Percentiles rank a stretch among this genome's conserved stretches.
These are phyloP conservation scores for Cadophora sp. DNA, from an alignment of 2,329 filamentous ascomycete genomes.

Conservation along the genomic window DNA sequence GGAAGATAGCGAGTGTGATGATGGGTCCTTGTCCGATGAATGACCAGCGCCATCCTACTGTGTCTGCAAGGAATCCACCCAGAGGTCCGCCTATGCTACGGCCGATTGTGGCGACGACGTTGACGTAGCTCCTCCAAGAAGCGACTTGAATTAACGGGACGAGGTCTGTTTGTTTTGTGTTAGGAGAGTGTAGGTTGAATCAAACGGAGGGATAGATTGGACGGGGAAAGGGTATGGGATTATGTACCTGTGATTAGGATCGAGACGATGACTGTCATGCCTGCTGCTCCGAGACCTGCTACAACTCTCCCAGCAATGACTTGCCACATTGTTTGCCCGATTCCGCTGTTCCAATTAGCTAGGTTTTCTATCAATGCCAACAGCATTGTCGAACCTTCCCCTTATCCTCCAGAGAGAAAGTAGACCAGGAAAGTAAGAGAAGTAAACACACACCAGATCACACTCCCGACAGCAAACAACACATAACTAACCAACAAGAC, in stretches of 20 bases:
- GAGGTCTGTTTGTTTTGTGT: slow-evolving; percentile 16
- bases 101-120: slow-evolving; percentile 58
- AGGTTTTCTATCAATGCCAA: not conserved
- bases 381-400: not conserved
- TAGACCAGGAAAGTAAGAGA: not conserved
- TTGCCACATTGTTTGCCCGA: slow-evolving; percentile 54
- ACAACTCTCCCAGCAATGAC: slow-evolving; percentile 59
- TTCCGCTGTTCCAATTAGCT: slow-evolving; percentile 48
- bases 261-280: slow-evolving; percentile 56
- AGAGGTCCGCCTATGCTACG: slow-evolving; percentile 59
- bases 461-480: slow-evolving; percentile 54
- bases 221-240: not conserved
- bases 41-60: slow-evolving; percentile 63
- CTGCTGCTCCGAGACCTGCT: slow-evolving; percentile 58
- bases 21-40: slow-evolving; percentile 64
- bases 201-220: too few relatives aligned
- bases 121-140: slow-evolving; percentile 60
- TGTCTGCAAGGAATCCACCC: slow-evolving; percentile 59
- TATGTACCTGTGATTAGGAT: slow-evolving; percentile 55
- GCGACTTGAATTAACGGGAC: slow-evolving; percentile 59
- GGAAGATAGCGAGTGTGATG: slow-evolving; percentile 56
- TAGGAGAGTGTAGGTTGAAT: not conserved
- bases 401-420: not conserved
- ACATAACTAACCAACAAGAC: slow-evolving; percentile 57
- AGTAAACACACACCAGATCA: slow-evolving; percentile 48